Evolutionary conservation across 139 green algal species (phyloP).

Genomic region (Chlorella sp.): DNA sequence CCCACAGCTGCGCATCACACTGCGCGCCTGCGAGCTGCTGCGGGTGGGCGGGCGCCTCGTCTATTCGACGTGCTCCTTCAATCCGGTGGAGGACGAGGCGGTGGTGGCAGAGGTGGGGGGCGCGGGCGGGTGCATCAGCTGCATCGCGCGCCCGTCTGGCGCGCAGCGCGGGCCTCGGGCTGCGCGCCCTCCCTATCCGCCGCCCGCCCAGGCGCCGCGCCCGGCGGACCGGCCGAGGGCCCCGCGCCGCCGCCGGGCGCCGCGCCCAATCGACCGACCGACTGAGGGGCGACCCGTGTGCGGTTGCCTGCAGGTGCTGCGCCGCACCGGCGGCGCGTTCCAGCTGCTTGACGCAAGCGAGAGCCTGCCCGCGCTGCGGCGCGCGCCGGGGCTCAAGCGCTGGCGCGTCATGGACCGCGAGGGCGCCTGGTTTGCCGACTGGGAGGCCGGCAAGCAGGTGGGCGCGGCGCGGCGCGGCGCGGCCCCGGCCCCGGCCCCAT

Average conservation of each 20-base stretch:
- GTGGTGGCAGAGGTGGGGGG: conserved; percentile 91
- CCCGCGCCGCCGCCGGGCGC: too few relatives aligned
- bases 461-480: background rate
- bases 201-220: too few relatives aligned
- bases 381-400: conserved; percentile 66
- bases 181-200: too few relatives aligned
- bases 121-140: background rate
- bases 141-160: too few relatives aligned
- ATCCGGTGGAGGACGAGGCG: conserved; percentile 98
- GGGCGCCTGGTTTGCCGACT: conserved; percentile 61
- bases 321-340: conserved; percentile 60
- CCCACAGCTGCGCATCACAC: conserved; percentile 86
- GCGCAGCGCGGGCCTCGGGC: too few relatives aligned
- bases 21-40: conserved; percentile 82
- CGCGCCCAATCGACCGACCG: too few relatives aligned
- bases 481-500: too few relatives aligned
- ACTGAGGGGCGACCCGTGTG: too few relatives aligned
- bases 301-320: conserved; percentile 52
- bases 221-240: too few relatives aligned
- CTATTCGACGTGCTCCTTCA: conserved; percentile 98
- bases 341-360: conserved; percentile 86
- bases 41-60: conserved; percentile 93
- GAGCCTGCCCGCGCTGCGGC: conserved; percentile 78
- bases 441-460: conserved; percentile 55
- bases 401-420: conserved; percentile 82